These are phyloP conservation scores for Miscanthus lutarioriparius DNA, from an alignment of 176 grass and related monocot species.

Conservation along the genomic window DNA sequence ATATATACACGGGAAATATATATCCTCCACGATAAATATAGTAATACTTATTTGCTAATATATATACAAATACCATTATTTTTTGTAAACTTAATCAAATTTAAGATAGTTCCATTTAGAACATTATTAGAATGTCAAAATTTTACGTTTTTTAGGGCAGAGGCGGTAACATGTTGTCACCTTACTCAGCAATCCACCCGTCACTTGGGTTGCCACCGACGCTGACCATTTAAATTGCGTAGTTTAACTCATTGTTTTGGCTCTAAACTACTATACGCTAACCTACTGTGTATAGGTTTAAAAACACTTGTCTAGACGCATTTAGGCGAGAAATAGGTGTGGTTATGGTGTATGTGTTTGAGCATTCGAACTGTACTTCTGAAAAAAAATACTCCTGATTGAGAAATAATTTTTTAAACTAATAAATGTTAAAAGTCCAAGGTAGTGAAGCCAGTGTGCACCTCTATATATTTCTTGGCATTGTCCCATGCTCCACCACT, in stretches of 20 bases:
- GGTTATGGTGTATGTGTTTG: not conserved
- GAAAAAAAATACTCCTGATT: not conserved
- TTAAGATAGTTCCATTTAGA: too few species aligned
- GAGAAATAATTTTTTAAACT: not conserved
- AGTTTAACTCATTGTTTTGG: not conserved
- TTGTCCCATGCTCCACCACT: conserved; percentile 91
- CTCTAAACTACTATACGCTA: not conserved
- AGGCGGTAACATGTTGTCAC: too few species aligned
- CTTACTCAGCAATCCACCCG: too few species aligned
- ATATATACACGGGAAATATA: too few species aligned
- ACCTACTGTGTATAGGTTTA: not conserved
- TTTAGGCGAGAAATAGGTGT: not conserved
- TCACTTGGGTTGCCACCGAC: too few species aligned
- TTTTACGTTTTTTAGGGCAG: too few species aligned
- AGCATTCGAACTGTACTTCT: not conserved
- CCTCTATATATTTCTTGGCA: conserved; percentile 91
- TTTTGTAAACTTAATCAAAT: too few species aligned
- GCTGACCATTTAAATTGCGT: too few species aligned
- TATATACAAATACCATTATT: too few species aligned
- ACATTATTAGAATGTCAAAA: too few species aligned
- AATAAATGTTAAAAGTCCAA: not conserved
- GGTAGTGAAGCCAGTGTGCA: conserved; percentile 38
- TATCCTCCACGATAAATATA: too few species aligned
- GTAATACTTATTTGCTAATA: too few species aligned
- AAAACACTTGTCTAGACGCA: not conserved